Percentiles rank a stretch among this genome's conserved stretches.
Conservation (phyloP, 192 early-diverging fungal species). For the Phycomyces nitens region DNA sequence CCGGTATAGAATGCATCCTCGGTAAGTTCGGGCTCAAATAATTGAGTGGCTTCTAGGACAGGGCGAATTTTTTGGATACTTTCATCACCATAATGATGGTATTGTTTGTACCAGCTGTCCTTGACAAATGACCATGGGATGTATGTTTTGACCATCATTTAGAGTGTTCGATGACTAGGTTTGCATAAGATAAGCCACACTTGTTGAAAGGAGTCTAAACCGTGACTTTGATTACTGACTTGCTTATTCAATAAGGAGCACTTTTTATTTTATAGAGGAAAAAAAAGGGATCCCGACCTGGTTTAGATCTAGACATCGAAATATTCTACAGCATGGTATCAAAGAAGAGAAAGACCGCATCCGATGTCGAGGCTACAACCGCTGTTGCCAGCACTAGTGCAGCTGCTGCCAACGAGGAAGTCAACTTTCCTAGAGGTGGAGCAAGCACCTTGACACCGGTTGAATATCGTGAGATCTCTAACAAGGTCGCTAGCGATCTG, state of each 20-base stretch:
- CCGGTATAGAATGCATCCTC: not conserved
- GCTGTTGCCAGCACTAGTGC: slow-evolving; percentile 5
- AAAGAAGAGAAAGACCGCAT: slow-evolving; percentile 17
- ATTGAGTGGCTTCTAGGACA: not conserved
- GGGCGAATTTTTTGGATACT: not conserved
- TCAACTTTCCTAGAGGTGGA: slow-evolving; percentile 87
- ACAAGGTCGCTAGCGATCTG: slow-evolving; percentile 71
- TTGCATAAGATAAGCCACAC: not conserved
- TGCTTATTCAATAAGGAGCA: not conserved
- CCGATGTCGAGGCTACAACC: slow-evolving; percentile 10
- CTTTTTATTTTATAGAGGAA: slow-evolving; percentile 1
- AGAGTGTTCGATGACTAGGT: not conserved
- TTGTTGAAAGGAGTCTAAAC: not conserved
- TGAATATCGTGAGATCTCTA: slow-evolving; percentile 74
- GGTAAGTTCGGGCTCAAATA: not conserved
- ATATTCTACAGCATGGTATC: slow-evolving; percentile 3
- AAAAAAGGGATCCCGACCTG: not conserved
- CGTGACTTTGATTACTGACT: slow-evolving; percentile 7
- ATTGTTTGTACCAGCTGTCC: not conserved
- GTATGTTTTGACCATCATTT: not conserved
- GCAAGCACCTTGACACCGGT: slow-evolving; percentile 75
- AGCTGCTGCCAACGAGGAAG: slow-evolving; percentile 40
- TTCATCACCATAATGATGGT: not conserved
- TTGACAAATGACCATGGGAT: not conserved
- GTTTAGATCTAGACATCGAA: not conserved